Evolutionary conservation across 306 rosid genomes (phyloP).

Genomic region (Quercus wislizeni): DNA sequence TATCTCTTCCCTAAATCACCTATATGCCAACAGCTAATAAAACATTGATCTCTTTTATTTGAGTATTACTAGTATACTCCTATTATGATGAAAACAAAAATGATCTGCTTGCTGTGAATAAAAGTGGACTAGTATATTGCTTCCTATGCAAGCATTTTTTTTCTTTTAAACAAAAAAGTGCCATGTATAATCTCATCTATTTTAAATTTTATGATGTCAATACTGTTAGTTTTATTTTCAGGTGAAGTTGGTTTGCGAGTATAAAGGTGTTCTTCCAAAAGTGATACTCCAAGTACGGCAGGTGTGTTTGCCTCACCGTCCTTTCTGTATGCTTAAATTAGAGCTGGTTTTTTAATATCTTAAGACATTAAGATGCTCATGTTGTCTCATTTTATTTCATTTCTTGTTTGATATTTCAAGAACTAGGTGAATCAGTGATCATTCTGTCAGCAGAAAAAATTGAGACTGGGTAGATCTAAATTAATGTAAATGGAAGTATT

Average conservation of each 20-base stretch:
- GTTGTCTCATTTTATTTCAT: background rate
- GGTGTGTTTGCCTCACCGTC: constrained; percentile 40
- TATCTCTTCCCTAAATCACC: background rate
- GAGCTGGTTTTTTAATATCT: background rate
- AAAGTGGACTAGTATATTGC: background rate
- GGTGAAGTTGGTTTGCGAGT: constrained; percentile 72
- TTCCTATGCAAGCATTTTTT: background rate
- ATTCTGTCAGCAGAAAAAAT: background rate
- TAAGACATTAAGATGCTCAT: background rate
- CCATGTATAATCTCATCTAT: background rate
- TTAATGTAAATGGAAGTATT: background rate
- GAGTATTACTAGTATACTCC: background rate
- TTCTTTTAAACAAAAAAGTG: background rate
- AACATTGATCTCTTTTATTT: background rate
- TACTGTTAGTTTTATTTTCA: constrained; percentile 25
- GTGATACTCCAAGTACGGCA: constrained; percentile 70
- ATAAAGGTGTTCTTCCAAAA: constrained; percentile 78
- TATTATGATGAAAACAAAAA: background rate
- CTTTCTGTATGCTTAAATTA: constrained; percentile 13
- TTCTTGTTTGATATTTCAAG: background rate
- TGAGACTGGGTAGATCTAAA: background rate
- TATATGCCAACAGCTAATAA: background rate
- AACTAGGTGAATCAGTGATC: background rate
- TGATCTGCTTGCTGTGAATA: background rate
- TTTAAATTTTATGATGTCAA: constrained; percentile 7